phyloP scores from a whole-genome alignment of 192 early-diverging fungal species.

The Jimgerdemannia lactiflua region DNA sequence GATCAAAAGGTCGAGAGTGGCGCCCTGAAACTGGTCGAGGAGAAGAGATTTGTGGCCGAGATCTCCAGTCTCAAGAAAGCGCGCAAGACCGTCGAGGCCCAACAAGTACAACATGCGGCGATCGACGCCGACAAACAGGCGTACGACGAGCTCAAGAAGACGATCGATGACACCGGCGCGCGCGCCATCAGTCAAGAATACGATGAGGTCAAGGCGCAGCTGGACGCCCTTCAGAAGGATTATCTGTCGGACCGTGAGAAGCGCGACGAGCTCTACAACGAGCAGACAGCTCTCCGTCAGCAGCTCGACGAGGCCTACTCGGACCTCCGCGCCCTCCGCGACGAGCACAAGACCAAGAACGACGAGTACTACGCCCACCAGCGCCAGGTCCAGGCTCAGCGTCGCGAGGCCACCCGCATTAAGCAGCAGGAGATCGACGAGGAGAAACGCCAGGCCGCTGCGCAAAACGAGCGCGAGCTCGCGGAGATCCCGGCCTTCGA shows the following conservation, averaged over 20 bases:
- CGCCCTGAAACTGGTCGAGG: constrained; percentile 75
- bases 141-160: constrained; percentile 64
- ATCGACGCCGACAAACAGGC: constrained; percentile 55
- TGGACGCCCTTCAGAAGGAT: constrained; percentile 60
- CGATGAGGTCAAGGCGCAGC: constrained; percentile 68
- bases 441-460: constrained; percentile 64
- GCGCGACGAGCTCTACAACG: constrained; percentile 63
- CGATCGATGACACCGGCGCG: constrained; percentile 63
- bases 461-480: constrained; percentile 76
- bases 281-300: constrained; percentile 69
- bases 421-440: constrained; percentile 63
- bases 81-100: constrained; percentile 66
- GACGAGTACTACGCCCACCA: constrained; percentile 74
- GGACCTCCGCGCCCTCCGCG: constrained; percentile 61
- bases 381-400: constrained; percentile 62
- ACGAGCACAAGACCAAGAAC: constrained; percentile 68
- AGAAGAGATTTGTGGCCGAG: constrained; percentile 85
- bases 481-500: constrained; percentile 87
- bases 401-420: constrained; percentile 65
- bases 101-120: constrained; percentile 50
- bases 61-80: constrained; percentile 75
- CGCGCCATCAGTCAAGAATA: constrained; percentile 65
- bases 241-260: constrained; percentile 60
- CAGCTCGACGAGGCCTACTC: constrained; percentile 70
- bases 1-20: constrained; percentile 81